Base-by-base conservation (phyloP, 768 basidiomycete species). In the Clitopilus passeckerianus region DNA sequence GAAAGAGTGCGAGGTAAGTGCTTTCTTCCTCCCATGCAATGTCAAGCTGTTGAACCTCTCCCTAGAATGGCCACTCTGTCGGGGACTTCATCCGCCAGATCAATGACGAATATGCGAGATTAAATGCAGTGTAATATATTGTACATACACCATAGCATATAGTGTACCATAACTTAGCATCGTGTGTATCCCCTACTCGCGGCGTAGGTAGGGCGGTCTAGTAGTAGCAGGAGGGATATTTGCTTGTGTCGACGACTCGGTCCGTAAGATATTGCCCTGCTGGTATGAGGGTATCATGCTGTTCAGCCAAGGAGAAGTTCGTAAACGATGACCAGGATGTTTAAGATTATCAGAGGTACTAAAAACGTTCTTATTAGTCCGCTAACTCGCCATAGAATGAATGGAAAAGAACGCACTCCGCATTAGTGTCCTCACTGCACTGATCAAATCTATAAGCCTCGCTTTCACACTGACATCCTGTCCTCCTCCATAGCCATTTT, bases 371-470 rank as follows among this genome's bases (percentile, higher is more conserved):
- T 57, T 15, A 12, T 53, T 30, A 56, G 58, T 54, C 15, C n/a
- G 20, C 22, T 22, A 54, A 53, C 50, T 46, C 15, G 23, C 46
- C 5, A 58, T 10, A 75, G 54, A 57, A 12, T 58, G 50, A 53
- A 56, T 30, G 27, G 60, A 35, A n/a, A 35, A 37, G 57, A 43
- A 86, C 95, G 79, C 71, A 99, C 96, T 94, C 73, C 96, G 86
- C 92, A 98, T 93, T 66, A 99, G 80, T 52, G 96, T 98, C 75
- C 96, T 82, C 61, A 98, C 94, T 35, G 96, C 96, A 66, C 90
- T 86, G 63, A 98, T 97, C 66, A 99, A 85, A 76, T 92, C 91
- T 70, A 98, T 86, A 61, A 98, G 72, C 67, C 92, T 85, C 62
- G 85, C 83, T 76, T 98, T 98, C 62, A 98, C 75, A 18, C 90